Conservation (phyloP, 2,329 filamentous ascomycete species). For the Trichoderma sp. region DNA sequence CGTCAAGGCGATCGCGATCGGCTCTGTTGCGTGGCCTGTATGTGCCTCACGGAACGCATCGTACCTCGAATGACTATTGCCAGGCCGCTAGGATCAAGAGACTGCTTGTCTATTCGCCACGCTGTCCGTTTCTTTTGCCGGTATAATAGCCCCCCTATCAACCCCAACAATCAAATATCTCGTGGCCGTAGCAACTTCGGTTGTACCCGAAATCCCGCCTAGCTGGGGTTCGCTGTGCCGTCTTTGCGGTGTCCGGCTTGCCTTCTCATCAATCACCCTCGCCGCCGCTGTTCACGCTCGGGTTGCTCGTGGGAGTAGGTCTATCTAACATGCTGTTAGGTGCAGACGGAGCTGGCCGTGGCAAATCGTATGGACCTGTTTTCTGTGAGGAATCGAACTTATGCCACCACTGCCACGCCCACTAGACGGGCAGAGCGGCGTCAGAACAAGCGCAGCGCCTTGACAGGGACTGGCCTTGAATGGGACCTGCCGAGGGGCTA, state of each 20-base stretch:
- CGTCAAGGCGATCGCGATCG: constrained; percentile 3
- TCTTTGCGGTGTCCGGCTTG: not conserved
- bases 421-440: constrained; percentile 5
- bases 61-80: not conserved
- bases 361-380: not conserved
- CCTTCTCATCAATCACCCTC: not conserved
- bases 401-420: not conserved
- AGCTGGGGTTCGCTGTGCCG: constrained; percentile 13
- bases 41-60: not conserved
- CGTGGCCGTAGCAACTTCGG: not conserved
- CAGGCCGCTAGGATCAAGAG: not conserved
- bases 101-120: not conserved
- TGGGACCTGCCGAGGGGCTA: constrained; percentile 26
- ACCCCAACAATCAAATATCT: not conserved
- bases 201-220: constrained; percentile 10
- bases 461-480: constrained; percentile 11
- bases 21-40: not conserved
- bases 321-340: not conserved
- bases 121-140: not conserved
- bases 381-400: not conserved
- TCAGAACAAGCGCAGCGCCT: constrained; percentile 14
- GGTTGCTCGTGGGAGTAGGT: not conserved
- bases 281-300: not conserved
- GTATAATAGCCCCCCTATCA: not conserved
- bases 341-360: not conserved